These are phyloP conservation scores for Agapanthus africanus DNA, from an alignment of 106 monocot genomes.

Conservation along the genomic window DNA sequence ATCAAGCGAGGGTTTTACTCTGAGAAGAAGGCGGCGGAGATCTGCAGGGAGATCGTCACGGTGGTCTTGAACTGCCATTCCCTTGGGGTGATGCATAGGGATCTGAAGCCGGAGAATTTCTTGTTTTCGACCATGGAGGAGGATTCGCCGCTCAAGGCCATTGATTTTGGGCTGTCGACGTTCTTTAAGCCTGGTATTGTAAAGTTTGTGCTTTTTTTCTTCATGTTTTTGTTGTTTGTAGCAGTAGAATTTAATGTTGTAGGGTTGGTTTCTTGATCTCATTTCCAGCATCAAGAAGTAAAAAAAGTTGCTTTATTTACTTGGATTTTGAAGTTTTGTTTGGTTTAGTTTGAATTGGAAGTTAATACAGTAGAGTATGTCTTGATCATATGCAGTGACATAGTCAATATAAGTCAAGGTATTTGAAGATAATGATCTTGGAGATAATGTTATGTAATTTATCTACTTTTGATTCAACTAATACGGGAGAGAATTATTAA, in stretches of 20 bases:
- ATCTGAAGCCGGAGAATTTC: constrained; percentile 69
- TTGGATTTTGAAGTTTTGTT: too few species aligned
- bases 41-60: constrained; percentile 39
- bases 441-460: not conserved
- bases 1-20: constrained; percentile 42
- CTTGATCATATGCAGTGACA: not conserved
- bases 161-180: constrained; percentile 48
- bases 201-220: too few species aligned
- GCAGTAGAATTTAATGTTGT: too few species aligned
- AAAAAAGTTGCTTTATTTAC: too few species aligned
- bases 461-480: too few species aligned
- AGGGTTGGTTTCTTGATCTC: too few species aligned
- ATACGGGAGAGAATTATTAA: too few species aligned
- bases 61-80: constrained; percentile 44
- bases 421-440: too few species aligned
- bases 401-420: not conserved
- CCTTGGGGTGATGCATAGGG: constrained; percentile 63
- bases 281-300: too few species aligned
- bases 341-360: too few species aligned
- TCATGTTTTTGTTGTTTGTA: too few species aligned
- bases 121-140: constrained; percentile 40
- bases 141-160: constrained; percentile 51
- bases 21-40: constrained; percentile 36
- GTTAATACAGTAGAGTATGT: too few species aligned
- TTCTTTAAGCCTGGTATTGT: constrained; percentile 60